Conservation (phyloP, 495 filamentous ascomycete genomes). For the Penicillium cinerascens region DNA sequence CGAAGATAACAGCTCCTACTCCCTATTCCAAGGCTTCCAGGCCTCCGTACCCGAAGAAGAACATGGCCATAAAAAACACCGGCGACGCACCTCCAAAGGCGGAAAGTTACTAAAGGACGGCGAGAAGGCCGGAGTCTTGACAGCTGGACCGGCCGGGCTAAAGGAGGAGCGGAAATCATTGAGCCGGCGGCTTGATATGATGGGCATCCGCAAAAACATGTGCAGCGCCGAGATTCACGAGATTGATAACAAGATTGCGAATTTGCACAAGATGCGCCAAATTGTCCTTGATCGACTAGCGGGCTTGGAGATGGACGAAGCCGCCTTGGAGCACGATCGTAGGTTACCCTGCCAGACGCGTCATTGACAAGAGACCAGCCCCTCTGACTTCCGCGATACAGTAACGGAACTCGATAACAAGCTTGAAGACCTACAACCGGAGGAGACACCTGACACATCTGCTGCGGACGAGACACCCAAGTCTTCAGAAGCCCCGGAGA, state of each 20-base stretch:
- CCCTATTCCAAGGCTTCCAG: conserved; percentile 94
- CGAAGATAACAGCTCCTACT: conserved; percentile 79
- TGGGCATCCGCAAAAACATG: conserved; percentile 94
- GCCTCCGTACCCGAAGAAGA: conserved; percentile 78
- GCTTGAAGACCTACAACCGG: conserved; percentile 66
- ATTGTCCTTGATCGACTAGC: conserved; percentile 90
- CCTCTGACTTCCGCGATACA: conserved; percentile 23
- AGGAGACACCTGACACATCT: conserved; percentile 65
- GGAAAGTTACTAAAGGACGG: conserved; percentile 68
- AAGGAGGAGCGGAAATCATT: conserved; percentile 74
- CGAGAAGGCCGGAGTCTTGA: conserved; percentile 48
- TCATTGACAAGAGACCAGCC: background rate
- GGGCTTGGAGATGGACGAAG: conserved; percentile 86
- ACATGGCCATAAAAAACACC: conserved; percentile 62
- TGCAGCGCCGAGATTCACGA: conserved; percentile 92
- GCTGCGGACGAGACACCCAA: conserved; percentile 54
- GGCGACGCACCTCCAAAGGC: conserved; percentile 64
- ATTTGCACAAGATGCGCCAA: conserved; percentile 87
- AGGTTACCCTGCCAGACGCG: conserved; percentile 25
- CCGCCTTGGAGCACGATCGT: conserved; percentile 85
- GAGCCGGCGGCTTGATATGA: conserved; percentile 83
- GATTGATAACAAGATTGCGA: conserved; percentile 95
- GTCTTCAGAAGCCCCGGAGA: conserved; percentile 54
- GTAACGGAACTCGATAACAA: conserved; percentile 81
- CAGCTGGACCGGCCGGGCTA: conserved; percentile 63